Base-by-base conservation (phyloP, 176 grass and related monocot genomes). In the Raddia guianensis region DNA sequence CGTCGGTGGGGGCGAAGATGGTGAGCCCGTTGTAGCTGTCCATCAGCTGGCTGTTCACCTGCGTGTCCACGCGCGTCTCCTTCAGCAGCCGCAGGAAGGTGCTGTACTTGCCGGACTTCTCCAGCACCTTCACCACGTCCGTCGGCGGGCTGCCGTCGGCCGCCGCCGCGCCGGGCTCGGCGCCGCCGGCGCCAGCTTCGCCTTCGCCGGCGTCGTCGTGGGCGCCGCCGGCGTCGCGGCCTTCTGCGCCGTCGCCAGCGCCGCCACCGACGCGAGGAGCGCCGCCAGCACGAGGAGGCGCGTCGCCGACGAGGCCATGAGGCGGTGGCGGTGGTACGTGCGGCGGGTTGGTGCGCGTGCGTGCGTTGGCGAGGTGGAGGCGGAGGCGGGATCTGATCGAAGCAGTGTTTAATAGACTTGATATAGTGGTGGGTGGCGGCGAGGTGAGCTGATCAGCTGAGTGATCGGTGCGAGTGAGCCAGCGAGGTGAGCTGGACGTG, bases 11-110 rank as follows among this genome's bases (percentile, higher is more conserved):
- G 7, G 91, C 97, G 82, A 99, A 52, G 9, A 99, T 73, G 54
- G 93, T 96, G 0, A 96, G 78, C 13, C 97, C 97, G 15, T 82
- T 90, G 80, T 80, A 99, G 76, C 89, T 90, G 85, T 87, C 88
- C 87, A 89, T 96, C 81, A 99, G 87, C 85, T 99, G 97, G 68
- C 72, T 87, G 84, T 90, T 87, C 76, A 99, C 75, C 86, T 93
- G 93, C 14, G 76, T 78, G 87, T 87, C 90, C 56, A 95, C 89
- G 43, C 87, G 89, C 43, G 75, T 99, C 37, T 84, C 63, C 40
- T 86, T 77, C 0, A 99, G 87, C 13, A 91, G 77, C 3, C 83
- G 63, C 51, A 86, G 71, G 76, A 93, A 82, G 42, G 75, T 83
- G 67, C 3, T 65, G 97, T 90, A 99, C 40, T 87, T 85, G 4